phyloP scores from a whole-genome alignment of 1,139 yeast species.

The Protomyces arabidopsidicola region DNA sequence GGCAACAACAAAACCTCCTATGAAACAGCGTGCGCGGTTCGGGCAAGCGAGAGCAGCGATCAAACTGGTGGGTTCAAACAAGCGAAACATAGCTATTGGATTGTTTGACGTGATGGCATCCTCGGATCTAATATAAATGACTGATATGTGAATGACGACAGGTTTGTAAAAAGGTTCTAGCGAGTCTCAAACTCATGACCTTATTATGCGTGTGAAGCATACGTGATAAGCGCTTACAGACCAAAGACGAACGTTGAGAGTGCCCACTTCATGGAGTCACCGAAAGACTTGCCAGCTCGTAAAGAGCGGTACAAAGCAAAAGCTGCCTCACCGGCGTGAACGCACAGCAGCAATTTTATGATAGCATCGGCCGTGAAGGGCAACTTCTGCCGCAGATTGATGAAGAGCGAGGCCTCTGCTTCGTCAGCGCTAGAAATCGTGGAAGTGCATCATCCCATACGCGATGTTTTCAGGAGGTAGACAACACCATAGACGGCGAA shows the following conservation, averaged over 20 bases:
- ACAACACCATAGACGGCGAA: not conserved
- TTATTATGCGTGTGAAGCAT: slow-evolving; percentile 2
- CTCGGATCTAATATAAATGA: not conserved
- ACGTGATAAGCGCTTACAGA: slow-evolving; percentile 3
- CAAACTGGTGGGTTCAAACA: not conserved
- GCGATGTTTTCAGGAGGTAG: not conserved
- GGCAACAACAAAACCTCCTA: too few relatives aligned
- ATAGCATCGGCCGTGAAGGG: slow-evolving; percentile 3
- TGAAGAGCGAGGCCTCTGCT: not conserved
- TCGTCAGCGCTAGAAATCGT: not conserved
- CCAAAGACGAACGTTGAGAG: slow-evolving; percentile 12
- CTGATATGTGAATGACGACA: too few relatives aligned
- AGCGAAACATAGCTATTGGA: too few relatives aligned
- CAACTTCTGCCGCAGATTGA: slow-evolving; percentile 7
- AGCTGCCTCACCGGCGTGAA: slow-evolving; percentile 10
- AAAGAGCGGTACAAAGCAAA: slow-evolving; percentile 8
- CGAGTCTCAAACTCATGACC: slow-evolving; percentile 1
- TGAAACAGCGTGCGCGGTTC: too few relatives aligned
- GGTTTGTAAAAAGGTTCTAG: not conserved
- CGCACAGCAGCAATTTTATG: slow-evolving; percentile 7
- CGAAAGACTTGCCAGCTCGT: slow-evolving; percentile 4
- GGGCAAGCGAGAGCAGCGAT: not conserved
- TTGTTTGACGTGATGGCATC: not conserved
- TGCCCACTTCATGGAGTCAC: slow-evolving; percentile 12
- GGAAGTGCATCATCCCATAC: not conserved